Conservation (phyloP, 2,329 filamentous ascomycete species). For the Cercospora brassicicola region DNA sequence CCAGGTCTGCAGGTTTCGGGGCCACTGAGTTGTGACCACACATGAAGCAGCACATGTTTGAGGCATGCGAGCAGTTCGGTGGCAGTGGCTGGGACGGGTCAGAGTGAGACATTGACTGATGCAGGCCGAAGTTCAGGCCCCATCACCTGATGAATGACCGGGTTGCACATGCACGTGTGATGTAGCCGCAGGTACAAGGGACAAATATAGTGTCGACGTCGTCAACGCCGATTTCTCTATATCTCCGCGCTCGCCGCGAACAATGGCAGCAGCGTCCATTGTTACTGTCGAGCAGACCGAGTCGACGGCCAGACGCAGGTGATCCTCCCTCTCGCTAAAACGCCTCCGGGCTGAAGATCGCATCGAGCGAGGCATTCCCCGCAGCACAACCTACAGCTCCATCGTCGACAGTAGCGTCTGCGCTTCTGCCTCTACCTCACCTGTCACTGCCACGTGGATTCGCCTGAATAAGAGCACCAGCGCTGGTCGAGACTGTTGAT, state of each 20-base stretch:
- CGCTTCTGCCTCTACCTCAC: background rate
- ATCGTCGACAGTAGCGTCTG: background rate
- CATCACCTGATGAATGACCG: background rate
- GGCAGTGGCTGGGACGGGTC: background rate
- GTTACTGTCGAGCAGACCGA: background rate
- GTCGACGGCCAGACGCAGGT: background rate
- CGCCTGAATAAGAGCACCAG: background rate
- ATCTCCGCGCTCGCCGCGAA: background rate
- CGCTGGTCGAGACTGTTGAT: constrained; percentile 1
- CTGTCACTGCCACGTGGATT: constrained; percentile 13
- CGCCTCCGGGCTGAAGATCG: background rate
- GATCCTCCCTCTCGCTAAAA: background rate
- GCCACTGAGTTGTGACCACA: background rate
- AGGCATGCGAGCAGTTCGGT: background rate
- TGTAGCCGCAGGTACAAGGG: constrained; percentile 4
- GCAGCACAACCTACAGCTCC: background rate
- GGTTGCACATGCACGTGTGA: constrained; percentile 6
- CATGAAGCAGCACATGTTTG: background rate
- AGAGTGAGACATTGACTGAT: constrained; percentile 11
- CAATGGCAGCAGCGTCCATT: background rate
- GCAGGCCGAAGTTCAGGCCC: constrained; percentile 12
- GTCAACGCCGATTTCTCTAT: background rate
- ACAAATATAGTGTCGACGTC: constrained; percentile 1
- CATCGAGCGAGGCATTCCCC: background rate
- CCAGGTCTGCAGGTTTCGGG: background rate